These are phyloP conservation scores for Ampelomyces quisqualis DNA, from an alignment of 2,329 filamentous ascomycete genomes.

Conservation along the genomic window DNA sequence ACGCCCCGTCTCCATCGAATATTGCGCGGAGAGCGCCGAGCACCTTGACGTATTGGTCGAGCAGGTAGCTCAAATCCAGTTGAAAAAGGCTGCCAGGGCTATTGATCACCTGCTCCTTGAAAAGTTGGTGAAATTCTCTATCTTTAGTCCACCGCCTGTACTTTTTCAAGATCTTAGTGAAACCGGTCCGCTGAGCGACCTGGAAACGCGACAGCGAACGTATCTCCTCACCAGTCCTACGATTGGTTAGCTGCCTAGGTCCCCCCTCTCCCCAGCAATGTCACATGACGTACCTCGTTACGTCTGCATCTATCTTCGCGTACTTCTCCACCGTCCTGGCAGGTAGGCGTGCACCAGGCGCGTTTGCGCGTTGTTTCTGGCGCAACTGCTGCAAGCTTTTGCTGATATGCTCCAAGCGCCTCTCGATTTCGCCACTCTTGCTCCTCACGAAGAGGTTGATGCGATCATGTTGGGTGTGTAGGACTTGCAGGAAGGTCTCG, in stretches of 20 bases:
- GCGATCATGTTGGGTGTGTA: conserved; percentile 73
- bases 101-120: conserved; percentile 65
- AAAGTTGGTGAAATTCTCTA: conserved; percentile 61
- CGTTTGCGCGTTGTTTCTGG: conserved; percentile 15
- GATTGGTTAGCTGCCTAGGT: conserved; percentile 11
- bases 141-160: conserved; percentile 87
- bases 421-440: conserved; percentile 75
- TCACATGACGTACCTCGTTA: conserved; percentile 43
- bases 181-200: conserved; percentile 71
- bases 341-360: conserved; percentile 35
- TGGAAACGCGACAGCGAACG: conserved; percentile 70
- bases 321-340: conserved; percentile 53
- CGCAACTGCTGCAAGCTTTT: conserved; percentile 43
- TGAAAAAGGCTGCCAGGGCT: conserved; percentile 71
- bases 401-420: conserved; percentile 57
- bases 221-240: conserved; percentile 69
- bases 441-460: conserved; percentile 76
- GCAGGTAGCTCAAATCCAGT: conserved; percentile 59
- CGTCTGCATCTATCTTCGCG: conserved; percentile 53
- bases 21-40: conserved; percentile 49
- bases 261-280: too few species aligned
- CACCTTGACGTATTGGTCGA: conserved; percentile 52
- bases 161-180: conserved; percentile 82
- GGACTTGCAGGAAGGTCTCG: conserved; percentile 67
- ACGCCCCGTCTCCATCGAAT: conserved; percentile 41